Base-by-base conservation (phyloP, 176 grass and related monocot species). In the Oryza glumipatula region DNA sequence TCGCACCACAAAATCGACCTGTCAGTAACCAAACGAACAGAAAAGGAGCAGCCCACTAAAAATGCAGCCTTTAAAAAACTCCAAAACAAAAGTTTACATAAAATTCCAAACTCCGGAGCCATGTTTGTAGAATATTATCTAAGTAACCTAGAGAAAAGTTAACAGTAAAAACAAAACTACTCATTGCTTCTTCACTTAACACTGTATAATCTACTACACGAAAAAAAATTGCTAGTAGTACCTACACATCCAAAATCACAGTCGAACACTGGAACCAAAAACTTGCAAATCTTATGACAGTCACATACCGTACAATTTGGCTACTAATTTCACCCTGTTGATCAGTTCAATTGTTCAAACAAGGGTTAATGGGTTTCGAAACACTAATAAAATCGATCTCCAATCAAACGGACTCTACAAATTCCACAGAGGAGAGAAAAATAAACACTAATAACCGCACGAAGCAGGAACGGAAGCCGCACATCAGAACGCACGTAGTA, bases 1-100 rank as follows among this genome's bases (percentile, higher is more conserved):
- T 70, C 28, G 19, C n/a, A 87, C 51, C 85, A 80, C 80, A 67
- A 66, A 87, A 70, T 41, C 81, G 65, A 87, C 54, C 85, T 84
- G 85, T 72, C 43, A 46, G 49, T 70, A 64, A 80, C 85, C 76
- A 65, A 80, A 75, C 80, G 39, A 65, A 76, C 30, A 70, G 65
- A 84, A 87, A 64, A 76, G 48, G 56, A 80, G 51, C 80, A 87
- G 70, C 75, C 84, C 19, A 64, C 74, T 68, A 75, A 83, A 82
- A 43, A 65, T 65, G 19, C 14, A 87, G 41, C 66, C 49, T 32
- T 72, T 4, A 13, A 10, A 74, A 83, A 67, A 67, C 16, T 26
- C 11, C 7, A n/a, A 46, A 4, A 76, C 3, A 12, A 14, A 68
- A 60, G 33, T 21, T 2, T 32, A 47, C 10, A 63, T 22, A 44